Conservation (phyloP, 441 rosid genomes). For the Euphorbia corollata region DNA sequence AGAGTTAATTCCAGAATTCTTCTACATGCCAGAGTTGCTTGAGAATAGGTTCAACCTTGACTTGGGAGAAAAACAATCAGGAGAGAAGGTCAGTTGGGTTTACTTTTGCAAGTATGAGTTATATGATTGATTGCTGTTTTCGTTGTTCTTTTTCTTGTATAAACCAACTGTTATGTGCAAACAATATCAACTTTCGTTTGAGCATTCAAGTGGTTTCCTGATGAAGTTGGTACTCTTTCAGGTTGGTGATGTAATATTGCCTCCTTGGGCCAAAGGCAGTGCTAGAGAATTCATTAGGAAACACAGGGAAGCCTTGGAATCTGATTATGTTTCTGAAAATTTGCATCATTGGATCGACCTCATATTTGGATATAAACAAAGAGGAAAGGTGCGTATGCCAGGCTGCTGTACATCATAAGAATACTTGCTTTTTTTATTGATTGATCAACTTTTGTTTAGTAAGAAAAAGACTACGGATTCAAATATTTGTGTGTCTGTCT, state of each 20-base stretch:
- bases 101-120: slow-evolving; percentile 7
- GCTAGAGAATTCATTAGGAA: slow-evolving; percentile 81
- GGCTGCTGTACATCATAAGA: neutral
- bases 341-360: slow-evolving; percentile 99
- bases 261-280: slow-evolving; percentile 99
- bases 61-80: slow-evolving; percentile 98
- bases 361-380: slow-evolving; percentile 94
- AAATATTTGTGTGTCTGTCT: neutral
- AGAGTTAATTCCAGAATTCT: slow-evolving; percentile 98
- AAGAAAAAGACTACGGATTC: neutral
- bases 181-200: neutral
- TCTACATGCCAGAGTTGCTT: slow-evolving; percentile 96
- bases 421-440: neutral
- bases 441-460: neutral
- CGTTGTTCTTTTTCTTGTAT: slow-evolving; percentile 13
- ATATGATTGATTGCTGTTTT: slow-evolving; percentile 6
- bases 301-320: slow-evolving; percentile 98
- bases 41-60: slow-evolving; percentile 83
- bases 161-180: neutral
- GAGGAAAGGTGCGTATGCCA: slow-evolving; percentile 73
- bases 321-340: slow-evolving; percentile 92
- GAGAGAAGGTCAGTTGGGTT: slow-evolving; percentile 75
- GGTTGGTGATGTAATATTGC: slow-evolving; percentile 91
- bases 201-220: neutral
- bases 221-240: slow-evolving; percentile 24